Evolutionary conservation across 345 rosid genomes (phyloP).

Genomic region (Syzygium aromaticum): DNA sequence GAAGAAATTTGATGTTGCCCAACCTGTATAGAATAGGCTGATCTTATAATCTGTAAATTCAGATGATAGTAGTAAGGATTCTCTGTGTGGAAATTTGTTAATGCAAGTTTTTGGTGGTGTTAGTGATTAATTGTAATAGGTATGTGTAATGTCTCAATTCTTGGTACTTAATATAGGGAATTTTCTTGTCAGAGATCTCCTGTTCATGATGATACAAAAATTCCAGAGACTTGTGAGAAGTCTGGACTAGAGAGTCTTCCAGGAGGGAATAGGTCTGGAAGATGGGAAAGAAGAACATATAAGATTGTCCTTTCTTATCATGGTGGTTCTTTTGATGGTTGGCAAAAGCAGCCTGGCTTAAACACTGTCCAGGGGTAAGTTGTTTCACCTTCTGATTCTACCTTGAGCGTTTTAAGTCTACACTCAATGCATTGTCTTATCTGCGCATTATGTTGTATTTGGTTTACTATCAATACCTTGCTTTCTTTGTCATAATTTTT

Average conservation of each 20-base stretch:
- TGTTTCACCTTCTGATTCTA: background rate
- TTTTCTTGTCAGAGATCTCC: conserved; percentile 25
- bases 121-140: background rate
- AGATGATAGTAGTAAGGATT: background rate
- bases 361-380: conserved; percentile 81
- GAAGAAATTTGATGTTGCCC: background rate
- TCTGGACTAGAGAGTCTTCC: conserved; percentile 17
- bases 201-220: conserved; percentile 19
- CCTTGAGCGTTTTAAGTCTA: background rate
- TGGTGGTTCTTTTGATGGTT: conserved; percentile 88
- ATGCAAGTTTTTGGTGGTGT: background rate
- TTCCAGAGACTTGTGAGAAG: conserved; percentile 8
- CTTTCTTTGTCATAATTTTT: background rate
- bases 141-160: background rate
- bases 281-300: conserved; percentile 76
- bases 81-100: background rate
- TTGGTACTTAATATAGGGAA: background rate
- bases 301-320: conserved; percentile 75
- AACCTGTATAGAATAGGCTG: background rate
- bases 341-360: conserved; percentile 90
- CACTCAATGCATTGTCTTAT: background rate
- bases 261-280: conserved; percentile 39
- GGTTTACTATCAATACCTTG: background rate
- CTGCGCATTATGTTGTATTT: background rate
- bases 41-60: background rate